These are phyloP conservation scores for Ascochyta pisi DNA, from an alignment of 2,329 filamentous ascomycete genomes.

Conservation along the genomic window DNA sequence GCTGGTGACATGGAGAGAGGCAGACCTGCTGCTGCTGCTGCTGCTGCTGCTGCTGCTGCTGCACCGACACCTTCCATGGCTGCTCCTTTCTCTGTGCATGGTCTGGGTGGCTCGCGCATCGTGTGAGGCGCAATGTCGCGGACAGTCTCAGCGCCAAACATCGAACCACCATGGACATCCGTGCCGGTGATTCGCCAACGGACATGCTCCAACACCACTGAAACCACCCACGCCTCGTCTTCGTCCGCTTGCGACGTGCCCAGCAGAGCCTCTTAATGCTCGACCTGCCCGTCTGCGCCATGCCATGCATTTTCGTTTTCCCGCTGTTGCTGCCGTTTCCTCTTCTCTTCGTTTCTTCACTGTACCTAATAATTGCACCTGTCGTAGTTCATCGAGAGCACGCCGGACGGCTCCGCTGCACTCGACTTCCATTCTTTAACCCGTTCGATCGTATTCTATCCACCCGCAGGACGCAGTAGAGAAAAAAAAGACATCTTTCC, in stretches of 20 bases:
- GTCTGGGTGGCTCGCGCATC: neutral
- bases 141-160: conserved; percentile 36
- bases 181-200: conserved; percentile 39
- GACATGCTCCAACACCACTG: conserved; percentile 42
- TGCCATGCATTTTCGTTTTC: conserved; percentile 36
- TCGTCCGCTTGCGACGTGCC: conserved; percentile 42
- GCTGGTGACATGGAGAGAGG: neutral
- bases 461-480: conserved; percentile 20
- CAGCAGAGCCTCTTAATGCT: conserved; percentile 45
- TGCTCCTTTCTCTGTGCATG: neutral
- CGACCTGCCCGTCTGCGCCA: conserved; percentile 28
- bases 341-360: conserved; percentile 38
- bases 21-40: neutral
- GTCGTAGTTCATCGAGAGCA: conserved; percentile 43
- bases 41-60: neutral
- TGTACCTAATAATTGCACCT: conserved; percentile 41
- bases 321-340: conserved; percentile 32
- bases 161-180: conserved; percentile 30
- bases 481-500: conserved; percentile 9
- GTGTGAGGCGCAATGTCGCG: conserved; percentile 11
- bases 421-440: conserved; percentile 43
- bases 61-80: neutral
- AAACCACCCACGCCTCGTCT: conserved; percentile 44
- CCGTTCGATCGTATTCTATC: conserved; percentile 2
- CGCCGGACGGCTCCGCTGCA: conserved; percentile 48